Conservation (phyloP, 2,329 filamentous ascomycete species). For the Cadophora malorum region DNA sequence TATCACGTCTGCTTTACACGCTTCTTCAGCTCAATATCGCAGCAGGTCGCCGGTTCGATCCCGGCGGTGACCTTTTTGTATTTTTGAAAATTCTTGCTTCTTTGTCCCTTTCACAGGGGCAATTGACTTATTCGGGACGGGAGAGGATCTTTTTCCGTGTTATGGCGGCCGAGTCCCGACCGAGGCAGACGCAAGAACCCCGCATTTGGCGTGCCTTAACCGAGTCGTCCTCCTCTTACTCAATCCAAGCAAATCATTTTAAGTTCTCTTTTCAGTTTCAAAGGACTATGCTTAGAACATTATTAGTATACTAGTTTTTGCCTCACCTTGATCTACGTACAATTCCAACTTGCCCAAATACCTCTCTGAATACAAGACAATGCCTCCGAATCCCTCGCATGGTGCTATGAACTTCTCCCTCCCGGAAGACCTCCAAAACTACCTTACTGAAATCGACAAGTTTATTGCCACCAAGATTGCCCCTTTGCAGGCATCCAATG, state of each 20-base stretch:
- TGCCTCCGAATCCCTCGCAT: constrained; percentile 35
- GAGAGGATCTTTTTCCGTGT: too few species aligned
- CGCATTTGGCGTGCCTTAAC: not conserved
- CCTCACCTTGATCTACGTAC: too few species aligned
- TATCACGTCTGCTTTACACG: constrained; percentile 35
- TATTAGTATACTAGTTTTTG: too few species aligned
- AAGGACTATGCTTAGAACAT: too few species aligned
- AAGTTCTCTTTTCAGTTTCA: too few species aligned
- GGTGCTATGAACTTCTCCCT: constrained; percentile 61
- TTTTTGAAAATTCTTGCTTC: not conserved
- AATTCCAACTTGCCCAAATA: not conserved
- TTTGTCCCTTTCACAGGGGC: not conserved
- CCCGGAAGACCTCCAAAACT: constrained; percentile 55
- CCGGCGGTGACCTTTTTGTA: constrained; percentile 26
- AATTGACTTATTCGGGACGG: too few species aligned
- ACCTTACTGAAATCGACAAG: constrained; percentile 57
- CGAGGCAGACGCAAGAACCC: not conserved
- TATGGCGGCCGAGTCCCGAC: not conserved
- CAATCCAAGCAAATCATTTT: too few species aligned
- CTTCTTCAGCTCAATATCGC: constrained; percentile 15
- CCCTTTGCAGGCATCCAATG: constrained; percentile 62
- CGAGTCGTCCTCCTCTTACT: not conserved
- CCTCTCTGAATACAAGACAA: constrained; percentile 2
- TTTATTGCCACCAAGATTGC: constrained; percentile 62
- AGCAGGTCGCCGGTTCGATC: constrained; percentile 38